phyloP scores from a whole-genome alignment of 116 monocot genomes.

The Trichopus zeylanicus region DNA sequence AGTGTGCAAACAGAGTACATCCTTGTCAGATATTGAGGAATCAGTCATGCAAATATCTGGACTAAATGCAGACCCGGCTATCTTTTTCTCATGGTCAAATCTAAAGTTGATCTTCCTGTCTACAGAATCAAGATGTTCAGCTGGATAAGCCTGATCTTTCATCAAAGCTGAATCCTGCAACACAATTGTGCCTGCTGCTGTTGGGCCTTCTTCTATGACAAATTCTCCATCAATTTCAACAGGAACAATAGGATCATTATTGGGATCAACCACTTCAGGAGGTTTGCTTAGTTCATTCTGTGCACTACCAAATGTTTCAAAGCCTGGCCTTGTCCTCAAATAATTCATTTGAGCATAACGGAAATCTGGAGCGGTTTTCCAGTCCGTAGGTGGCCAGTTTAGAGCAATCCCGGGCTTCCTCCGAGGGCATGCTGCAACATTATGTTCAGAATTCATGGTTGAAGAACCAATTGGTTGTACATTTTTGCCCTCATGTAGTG shows the following conservation, averaged over 20 bases:
- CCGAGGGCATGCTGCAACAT: neutral
- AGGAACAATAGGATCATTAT: conserved; percentile 9
- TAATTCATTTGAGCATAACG: conserved; percentile 12
- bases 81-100: conserved; percentile 1
- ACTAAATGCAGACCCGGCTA: neutral
- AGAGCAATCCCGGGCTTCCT: conserved; percentile 22
- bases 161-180: conserved; percentile 9
- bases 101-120: conserved; percentile 1
- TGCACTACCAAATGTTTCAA: conserved; percentile 3
- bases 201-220: conserved; percentile 24
- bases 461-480: conserved; percentile 1
- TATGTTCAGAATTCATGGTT: conserved; percentile 12
- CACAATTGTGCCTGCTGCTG: conserved; percentile 1
- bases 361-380: conserved; percentile 64
- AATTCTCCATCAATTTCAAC: conserved; percentile 27
- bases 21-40: conserved; percentile 11
- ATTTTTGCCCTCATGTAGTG: conserved; percentile 3
- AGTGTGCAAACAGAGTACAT: conserved; percentile 7
- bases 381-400: conserved; percentile 62
- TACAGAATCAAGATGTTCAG: conserved; percentile 4
- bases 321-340: conserved; percentile 3
- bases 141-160: conserved; percentile 5
- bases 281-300: conserved; percentile 1
- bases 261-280: neutral
- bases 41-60: neutral